Evolutionary conservation across 2,329 filamentous ascomycete genomes (phyloP).

Genomic region (Alternaria sp.): DNA sequence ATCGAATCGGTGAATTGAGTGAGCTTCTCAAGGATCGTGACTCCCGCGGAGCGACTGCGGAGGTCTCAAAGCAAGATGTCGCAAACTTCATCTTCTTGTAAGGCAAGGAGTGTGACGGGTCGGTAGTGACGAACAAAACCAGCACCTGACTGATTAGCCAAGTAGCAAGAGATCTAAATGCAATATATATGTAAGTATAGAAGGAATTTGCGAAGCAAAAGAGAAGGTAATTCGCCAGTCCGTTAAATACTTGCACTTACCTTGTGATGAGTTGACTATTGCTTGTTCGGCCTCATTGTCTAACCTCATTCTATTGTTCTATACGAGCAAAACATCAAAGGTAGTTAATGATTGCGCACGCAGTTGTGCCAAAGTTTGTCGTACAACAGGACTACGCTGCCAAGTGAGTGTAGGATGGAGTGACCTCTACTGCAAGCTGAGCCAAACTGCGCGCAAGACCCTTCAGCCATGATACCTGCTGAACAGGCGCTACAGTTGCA

Average conservation of each 20-base stretch:
- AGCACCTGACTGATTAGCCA: background rate
- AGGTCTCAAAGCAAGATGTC: background rate
- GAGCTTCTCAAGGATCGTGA: background rate
- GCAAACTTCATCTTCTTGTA: background rate
- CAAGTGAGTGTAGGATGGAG: background rate
- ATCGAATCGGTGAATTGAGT: background rate
- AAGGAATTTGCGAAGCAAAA: background rate
- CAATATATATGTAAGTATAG: background rate
- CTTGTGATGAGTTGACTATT: background rate
- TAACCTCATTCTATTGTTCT: background rate
- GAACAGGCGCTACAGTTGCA: background rate
- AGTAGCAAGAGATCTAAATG: background rate
- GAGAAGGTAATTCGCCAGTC: background rate
- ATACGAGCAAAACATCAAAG: background rate
- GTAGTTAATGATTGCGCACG: background rate
- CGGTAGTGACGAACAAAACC: background rate
- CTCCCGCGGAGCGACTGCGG: background rate
- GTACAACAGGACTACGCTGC: background rate
- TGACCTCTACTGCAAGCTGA: background rate
- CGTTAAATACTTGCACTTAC: background rate
- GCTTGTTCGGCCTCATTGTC: background rate
- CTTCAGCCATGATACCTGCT: background rate
- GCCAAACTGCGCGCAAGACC: background rate
- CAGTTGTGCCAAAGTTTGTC: background rate
- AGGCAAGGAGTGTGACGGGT: background rate